phyloP scores from a whole-genome alignment of 495 filamentous ascomycete species.

The Neurospora hispaniola region DNA sequence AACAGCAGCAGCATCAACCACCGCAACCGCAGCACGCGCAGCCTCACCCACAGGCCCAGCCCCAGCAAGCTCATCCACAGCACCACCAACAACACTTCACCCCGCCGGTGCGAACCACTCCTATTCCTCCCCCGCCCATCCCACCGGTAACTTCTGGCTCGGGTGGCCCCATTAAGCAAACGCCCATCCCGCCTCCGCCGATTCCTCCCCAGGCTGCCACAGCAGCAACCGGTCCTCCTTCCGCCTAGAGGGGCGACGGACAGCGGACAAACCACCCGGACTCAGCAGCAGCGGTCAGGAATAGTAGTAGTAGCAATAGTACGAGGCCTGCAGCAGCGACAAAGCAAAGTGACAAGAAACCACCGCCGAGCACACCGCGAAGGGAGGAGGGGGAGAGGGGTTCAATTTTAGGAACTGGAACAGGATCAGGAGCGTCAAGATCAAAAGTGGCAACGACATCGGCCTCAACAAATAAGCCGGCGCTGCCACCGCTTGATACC shows the following conservation, averaged over 20 bases:
- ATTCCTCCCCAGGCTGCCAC: constrained; percentile 15
- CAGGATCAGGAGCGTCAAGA: neutral
- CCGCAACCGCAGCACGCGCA: constrained; percentile 2
- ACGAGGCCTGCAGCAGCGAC: neutral
- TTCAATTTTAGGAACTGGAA: neutral
- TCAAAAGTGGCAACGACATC: neutral
- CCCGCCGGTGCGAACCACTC: constrained; percentile 12
- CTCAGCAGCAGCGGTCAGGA: constrained; percentile 1
- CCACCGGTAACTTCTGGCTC: constrained; percentile 5
- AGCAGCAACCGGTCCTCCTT: neutral
- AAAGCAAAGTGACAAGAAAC: neutral
- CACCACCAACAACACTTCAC: constrained; percentile 6
- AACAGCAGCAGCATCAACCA: neutral
- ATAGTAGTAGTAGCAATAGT: neutral
- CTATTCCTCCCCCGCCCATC: constrained; percentile 21
- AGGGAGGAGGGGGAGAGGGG: neutral
- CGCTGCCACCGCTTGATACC: neutral
- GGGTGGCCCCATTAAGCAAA: constrained; percentile 9
- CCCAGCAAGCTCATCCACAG: neutral
- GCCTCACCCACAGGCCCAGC: neutral
- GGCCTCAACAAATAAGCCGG: neutral
- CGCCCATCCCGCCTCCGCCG: constrained; percentile 23
- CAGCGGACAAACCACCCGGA: neutral
- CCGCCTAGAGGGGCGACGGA: neutral
- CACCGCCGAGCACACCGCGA: neutral